phyloP scores from a whole-genome alignment of 371 early-diverging fungal species.

The Actinomucor elegans region DNA sequence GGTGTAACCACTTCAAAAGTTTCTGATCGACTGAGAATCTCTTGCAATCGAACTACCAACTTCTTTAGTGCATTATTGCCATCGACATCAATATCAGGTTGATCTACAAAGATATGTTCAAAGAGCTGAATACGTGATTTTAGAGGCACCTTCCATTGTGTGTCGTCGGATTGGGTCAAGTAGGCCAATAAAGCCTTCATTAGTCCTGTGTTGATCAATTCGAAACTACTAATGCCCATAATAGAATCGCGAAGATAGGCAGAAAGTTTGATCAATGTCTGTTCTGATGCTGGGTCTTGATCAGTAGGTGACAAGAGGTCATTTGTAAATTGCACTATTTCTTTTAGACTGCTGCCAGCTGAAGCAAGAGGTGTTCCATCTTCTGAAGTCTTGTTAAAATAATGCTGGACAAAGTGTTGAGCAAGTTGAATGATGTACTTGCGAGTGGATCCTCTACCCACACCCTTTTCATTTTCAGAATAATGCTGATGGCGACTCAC shows the following conservation, averaged over 20 bases:
- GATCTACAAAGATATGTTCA: constrained; percentile 53
- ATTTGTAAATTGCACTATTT: constrained; percentile 25
- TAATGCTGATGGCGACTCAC: not conserved
- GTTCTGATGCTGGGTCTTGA: constrained; percentile 12
- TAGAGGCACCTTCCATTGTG: constrained; percentile 8
- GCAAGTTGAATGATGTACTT: constrained; percentile 36
- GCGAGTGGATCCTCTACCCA: constrained; percentile 39
- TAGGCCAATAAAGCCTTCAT: constrained; percentile 57
- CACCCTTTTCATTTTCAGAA: constrained; percentile 29
- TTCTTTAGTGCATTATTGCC: constrained; percentile 33
- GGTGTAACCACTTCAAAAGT: constrained; percentile 64
- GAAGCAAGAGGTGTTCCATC: not conserved
- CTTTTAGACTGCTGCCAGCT: constrained; percentile 24
- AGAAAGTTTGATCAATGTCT: constrained; percentile 19
- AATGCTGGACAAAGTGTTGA: constrained; percentile 24
- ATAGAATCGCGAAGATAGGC: constrained; percentile 29
- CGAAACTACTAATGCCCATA: constrained; percentile 78
- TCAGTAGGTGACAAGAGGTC: constrained; percentile 7
- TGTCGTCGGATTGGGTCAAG: constrained; percentile 36
- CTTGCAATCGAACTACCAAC: constrained; percentile 74
- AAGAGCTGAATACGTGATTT: constrained; percentile 35
- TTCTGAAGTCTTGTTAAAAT: not conserved
- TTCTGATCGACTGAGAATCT: constrained; percentile 72
- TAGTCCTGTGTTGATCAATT: constrained; percentile 77
- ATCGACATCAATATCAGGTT: constrained; percentile 36